phyloP scores from a whole-genome alignment of 2,329 filamentous ascomycete genomes.

The Neocatenulostroma microsporum region DNA sequence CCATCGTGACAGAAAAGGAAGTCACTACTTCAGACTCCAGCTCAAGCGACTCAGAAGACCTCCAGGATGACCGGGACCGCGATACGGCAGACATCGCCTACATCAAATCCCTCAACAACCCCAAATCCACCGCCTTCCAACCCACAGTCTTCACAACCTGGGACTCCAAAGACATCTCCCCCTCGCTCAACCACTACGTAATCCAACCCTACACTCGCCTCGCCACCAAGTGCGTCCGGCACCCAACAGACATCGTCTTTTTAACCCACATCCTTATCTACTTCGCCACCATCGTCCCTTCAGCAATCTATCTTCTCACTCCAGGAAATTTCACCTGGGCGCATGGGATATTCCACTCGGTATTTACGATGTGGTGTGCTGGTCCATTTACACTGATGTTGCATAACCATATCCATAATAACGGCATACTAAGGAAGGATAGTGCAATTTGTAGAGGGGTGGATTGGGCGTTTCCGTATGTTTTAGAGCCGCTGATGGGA shows the following conservation, averaged over 20 bases:
- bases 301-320: constrained; percentile 56
- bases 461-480: constrained; percentile 62
- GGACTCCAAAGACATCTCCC: constrained; percentile 42
- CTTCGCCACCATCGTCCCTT: constrained; percentile 60
- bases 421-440: constrained; percentile 50
- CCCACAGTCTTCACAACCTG: constrained; percentile 49
- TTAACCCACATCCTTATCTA: constrained; percentile 69
- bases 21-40: not conserved
- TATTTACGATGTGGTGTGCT: constrained; percentile 60
- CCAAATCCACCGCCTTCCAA: constrained; percentile 42
- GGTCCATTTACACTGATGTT: constrained; percentile 73
- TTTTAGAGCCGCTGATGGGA: constrained; percentile 68
- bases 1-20: not conserved
- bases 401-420: constrained; percentile 76
- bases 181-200: constrained; percentile 41
- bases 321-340: constrained; percentile 55
- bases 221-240: constrained; percentile 52
- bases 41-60: too few species aligned
- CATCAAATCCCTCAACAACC: constrained; percentile 46
- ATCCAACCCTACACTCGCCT: constrained; percentile 53
- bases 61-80: constrained; percentile 1
- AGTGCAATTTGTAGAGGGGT: constrained; percentile 40
- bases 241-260: constrained; percentile 68
- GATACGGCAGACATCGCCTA: constrained; percentile 33
- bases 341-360: constrained; percentile 58